Percentiles rank a stretch among this genome's conserved stretches.
Evolutionary conservation across 352 stramenopile genomes (phyloP).

Genomic region (Phytophthora colocasiae): DNA sequence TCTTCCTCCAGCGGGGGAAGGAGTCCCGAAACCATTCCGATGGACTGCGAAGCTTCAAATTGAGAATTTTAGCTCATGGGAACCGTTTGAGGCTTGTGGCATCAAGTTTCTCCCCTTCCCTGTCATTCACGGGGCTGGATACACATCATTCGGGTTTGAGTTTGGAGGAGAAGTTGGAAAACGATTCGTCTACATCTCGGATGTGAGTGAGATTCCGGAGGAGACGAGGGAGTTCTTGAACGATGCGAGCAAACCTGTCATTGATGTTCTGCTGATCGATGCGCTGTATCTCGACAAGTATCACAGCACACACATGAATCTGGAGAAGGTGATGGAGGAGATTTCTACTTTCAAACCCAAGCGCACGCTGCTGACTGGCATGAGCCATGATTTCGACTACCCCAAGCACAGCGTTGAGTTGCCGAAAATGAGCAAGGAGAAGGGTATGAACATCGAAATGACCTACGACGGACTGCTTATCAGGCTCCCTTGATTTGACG

Average conservation of each 20-base stretch:
- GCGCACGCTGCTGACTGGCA: constrained; percentile 82
- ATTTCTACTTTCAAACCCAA: constrained; percentile 70
- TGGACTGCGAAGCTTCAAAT: constrained; percentile 85
- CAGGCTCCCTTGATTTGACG: constrained; percentile 43
- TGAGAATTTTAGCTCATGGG: constrained; percentile 61
- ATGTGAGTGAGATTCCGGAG: constrained; percentile 81
- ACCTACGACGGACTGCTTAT: constrained; percentile 81
- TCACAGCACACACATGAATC: constrained; percentile 89
- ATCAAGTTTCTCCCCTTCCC: constrained; percentile 73
- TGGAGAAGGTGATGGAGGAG: constrained; percentile 71
- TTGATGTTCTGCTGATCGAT: constrained; percentile 89
- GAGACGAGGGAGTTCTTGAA: constrained; percentile 68
- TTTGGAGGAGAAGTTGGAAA: constrained; percentile 74
- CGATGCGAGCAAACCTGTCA: constrained; percentile 51
- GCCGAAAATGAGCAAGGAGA: constrained; percentile 47
- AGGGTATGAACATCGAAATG: constrained; percentile 82
- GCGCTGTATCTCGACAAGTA: constrained; percentile 77
- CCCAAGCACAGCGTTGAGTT: constrained; percentile 54
- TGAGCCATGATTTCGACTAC: constrained; percentile 90
- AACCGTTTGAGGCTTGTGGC: constrained; percentile 55
- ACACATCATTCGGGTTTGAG: constrained; percentile 82
- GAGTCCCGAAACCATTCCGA: constrained; percentile 55
- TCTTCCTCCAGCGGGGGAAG: constrained; percentile 1
- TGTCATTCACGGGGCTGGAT: constrained; percentile 83
- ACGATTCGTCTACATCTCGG: constrained; percentile 89